Evolutionary conservation across 768 basidiomycete species (phyloP).

Genomic region (Suillus placidus): DNA sequence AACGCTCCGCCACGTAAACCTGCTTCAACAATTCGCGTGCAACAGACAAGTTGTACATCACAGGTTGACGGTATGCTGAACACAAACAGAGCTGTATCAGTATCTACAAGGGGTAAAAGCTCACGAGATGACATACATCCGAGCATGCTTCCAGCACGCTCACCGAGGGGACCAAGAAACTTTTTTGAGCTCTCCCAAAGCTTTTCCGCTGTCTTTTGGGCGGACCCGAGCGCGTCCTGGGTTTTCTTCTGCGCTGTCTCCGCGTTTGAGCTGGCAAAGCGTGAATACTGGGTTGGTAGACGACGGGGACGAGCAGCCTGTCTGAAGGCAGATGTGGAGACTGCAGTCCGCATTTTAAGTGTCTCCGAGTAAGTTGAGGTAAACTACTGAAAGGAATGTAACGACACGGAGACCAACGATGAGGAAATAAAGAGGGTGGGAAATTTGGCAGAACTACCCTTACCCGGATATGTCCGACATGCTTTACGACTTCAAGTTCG

Average conservation of each 20-base stretch:
- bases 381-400: conserved; percentile 9
- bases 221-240: conserved; percentile 62
- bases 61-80: conserved; percentile 73
- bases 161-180: conserved; percentile 49
- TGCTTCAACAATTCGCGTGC: conserved; percentile 75
- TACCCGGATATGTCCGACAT: conserved; percentile 16
- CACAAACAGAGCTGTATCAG: not conserved
- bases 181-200: conserved; percentile 54
- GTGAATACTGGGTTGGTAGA: conserved; percentile 22
- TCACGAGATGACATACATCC: conserved; percentile 44
- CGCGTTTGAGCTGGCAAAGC: conserved; percentile 47
- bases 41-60: conserved; percentile 79
- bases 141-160: conserved; percentile 60
- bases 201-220: conserved; percentile 59
- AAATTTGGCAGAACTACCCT: conserved; percentile 5
- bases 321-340: conserved; percentile 29
- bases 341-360: conserved; percentile 27
- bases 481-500: not conserved
- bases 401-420: conserved; percentile 3
- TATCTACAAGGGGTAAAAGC: not conserved
- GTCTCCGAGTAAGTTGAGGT: conserved; percentile 11
- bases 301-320: conserved; percentile 22
- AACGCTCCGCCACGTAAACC: conserved; percentile 66
- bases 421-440: conserved; percentile 19
- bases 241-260: conserved; percentile 69